Base-by-base conservation (phyloP, 805 yeast species). In the Spathaspora arborariae region DNA sequence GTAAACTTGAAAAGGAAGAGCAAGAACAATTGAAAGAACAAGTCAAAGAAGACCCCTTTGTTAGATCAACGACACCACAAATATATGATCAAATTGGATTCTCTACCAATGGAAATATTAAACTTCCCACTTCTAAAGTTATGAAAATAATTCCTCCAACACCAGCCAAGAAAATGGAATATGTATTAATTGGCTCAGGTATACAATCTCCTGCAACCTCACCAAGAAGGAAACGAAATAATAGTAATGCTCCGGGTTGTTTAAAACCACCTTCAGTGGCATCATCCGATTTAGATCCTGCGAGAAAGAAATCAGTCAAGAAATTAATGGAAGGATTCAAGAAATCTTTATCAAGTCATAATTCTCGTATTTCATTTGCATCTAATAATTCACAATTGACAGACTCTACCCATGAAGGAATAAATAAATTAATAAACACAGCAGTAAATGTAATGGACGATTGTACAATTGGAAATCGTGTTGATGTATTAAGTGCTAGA, bases 401-500 rank as follows among this genome's bases (percentile, higher is more conserved):
- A 10, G 20, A 13, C 5, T 18, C 5, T 13, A 7, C 18, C 11
- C n/a, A 41, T 8, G 63, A 61, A 30, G 46, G 53, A 26, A 41
- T 49, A 36, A 52, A 56, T 30, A 51, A 49, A 18, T 39, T 53
- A 18, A 49, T 55, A n/a, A 51, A 53, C 11, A 53, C 54, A 42
- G 54, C 60, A 2, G 50, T 57, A 4, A 47, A 51, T 20, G 59
- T 51, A 2, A 42, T 44, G 19, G 27, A 46, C 24, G 47, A 44
- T 38, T 36, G 52, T 18, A 41, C 53, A 11, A 56, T 63, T 30
- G 69, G 65, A 10, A 52, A 54, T 16, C 75, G 81, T 52, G 73
- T 81, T 48, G 92, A 85, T 62, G 67, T 83, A 7, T 62, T 86
- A 47, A 81, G 88, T 60, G 88, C 88, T 2, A 70, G 89, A 57